Percentiles rank a stretch among this genome's conserved stretches.
Evolutionary conservation across 129 eudicot genomes (phyloP).

Genomic region (Chrysanthemum seticuspe): DNA sequence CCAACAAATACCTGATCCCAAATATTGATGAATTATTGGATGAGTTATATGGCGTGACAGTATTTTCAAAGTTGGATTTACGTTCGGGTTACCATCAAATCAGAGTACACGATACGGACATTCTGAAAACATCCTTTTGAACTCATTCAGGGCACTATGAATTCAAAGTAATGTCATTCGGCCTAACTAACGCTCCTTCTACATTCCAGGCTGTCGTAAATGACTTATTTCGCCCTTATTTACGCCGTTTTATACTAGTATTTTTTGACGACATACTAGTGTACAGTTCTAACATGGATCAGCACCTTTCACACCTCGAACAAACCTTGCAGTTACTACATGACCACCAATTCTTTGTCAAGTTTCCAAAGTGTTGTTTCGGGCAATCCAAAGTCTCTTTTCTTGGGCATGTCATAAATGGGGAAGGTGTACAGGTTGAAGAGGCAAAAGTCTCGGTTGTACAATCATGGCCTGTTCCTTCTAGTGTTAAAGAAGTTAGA

Average conservation of each 20-base stretch:
- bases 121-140: not conserved
- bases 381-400: not conserved
- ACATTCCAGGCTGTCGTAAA: not conserved
- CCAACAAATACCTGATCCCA: not conserved
- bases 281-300: constrained; percentile 1
- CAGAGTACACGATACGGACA: not conserved
- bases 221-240: constrained; percentile 13
- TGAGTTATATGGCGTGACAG: not conserved
- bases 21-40: constrained; percentile 9
- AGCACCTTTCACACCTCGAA: not conserved
- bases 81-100: not conserved
- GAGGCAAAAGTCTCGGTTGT: no score
- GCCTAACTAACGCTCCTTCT: not conserved
- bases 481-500: no score
- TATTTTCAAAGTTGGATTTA: not conserved
- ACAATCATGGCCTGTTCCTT: no score
- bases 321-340: not conserved
- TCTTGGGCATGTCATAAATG: not conserved
- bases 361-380: not conserved
- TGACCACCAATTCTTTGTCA: not conserved
- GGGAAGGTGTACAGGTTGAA: no score
- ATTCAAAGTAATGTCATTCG: not conserved
- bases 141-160: not conserved
- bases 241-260: constrained; percentile 1
- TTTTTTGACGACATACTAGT: constrained; percentile 18